Percentiles rank a stretch among this genome's conserved stretches.
phyloP scores from a whole-genome alignment of 2,329 filamentous ascomycete genomes.

The Torrubiella hemipterigena region DNA sequence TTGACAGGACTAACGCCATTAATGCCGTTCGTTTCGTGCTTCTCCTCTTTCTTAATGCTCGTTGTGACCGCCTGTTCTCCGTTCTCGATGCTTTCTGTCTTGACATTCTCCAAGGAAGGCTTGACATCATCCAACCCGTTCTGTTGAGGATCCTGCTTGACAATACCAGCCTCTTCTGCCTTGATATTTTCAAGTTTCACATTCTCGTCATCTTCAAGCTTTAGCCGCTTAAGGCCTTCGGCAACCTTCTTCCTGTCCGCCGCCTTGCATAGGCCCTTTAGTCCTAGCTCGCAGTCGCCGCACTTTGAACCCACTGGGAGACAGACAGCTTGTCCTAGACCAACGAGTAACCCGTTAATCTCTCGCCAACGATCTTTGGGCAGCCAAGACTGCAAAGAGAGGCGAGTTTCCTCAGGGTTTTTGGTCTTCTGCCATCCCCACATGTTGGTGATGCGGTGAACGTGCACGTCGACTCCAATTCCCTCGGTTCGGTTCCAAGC shows the following conservation, averaged over 20 bases:
- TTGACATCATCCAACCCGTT: no score
- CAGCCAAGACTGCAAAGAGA: conserved; percentile 68
- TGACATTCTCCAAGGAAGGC: no score
- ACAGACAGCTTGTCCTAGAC: conserved; percentile 78
- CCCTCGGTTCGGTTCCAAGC: conserved; percentile 55
- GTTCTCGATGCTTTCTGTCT: no score
- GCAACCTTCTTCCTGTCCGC: conserved; percentile 54
- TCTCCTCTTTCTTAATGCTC: conserved; percentile 13
- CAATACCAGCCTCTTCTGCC: no score
- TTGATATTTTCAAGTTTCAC: conserved; percentile 8
- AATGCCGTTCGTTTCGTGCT: conserved; percentile 7
- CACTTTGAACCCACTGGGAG: conserved; percentile 69
- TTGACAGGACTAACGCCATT: conserved; percentile 10
- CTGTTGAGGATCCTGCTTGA: no score
- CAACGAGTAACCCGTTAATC: conserved; percentile 83
- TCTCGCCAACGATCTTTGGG: conserved; percentile 80
- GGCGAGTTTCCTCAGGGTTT: conserved; percentile 70
- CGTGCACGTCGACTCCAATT: conserved; percentile 90
- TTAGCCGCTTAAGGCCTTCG: conserved; percentile 43
- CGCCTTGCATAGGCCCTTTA: conserved; percentile 62
- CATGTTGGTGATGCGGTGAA: conserved; percentile 86
- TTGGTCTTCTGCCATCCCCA: conserved; percentile 85
- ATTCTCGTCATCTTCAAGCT: no score
- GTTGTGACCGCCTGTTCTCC: no score
- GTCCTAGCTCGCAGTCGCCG: conserved; percentile 73